phyloP scores from a whole-genome alignment of 2,329 filamentous ascomycete species.

The Fusarium sp. region DNA sequence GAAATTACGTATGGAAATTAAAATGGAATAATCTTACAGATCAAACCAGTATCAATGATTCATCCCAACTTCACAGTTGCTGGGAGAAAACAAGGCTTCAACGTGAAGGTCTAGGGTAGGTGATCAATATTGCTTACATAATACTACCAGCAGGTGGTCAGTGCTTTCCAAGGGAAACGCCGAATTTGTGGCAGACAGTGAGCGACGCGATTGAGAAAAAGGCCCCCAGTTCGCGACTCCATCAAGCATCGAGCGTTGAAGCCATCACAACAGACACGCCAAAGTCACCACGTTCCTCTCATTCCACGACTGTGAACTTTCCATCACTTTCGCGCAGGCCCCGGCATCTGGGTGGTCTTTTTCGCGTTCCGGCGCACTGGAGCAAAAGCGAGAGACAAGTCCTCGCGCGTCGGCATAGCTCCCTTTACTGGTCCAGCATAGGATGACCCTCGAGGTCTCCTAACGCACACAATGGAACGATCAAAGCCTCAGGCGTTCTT shows the following conservation, averaged over 20 bases:
- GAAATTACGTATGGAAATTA: not conserved
- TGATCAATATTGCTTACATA: conserved; percentile 30
- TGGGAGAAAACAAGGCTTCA: not conserved
- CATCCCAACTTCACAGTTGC: not conserved
- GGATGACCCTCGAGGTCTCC: conserved; percentile 43
- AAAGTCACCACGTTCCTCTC: conserved; percentile 20
- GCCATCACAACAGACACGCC: conserved; percentile 35
- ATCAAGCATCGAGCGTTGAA: conserved; percentile 41
- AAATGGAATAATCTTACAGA: not conserved
- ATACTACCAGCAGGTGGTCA: conserved; percentile 1
- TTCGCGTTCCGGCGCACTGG: conserved; percentile 2
- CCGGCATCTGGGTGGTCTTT: not conserved
- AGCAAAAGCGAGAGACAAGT: conserved; percentile 25
- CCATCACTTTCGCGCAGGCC: conserved; percentile 10
- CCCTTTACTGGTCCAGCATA: conserved; percentile 45
- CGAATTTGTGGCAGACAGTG: conserved; percentile 37
- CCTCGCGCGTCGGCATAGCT: conserved; percentile 37
- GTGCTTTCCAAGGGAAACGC: conserved; percentile 34
- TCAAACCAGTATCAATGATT: not conserved
- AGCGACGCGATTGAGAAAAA: conserved; percentile 49
- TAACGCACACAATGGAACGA: conserved; percentile 59
- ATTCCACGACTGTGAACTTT: not conserved
- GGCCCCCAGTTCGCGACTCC: conserved; percentile 45
- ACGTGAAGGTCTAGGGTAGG: conserved; percentile 31
- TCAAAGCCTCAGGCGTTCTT: conserved; percentile 84